phyloP scores from a whole-genome alignment of 495 filamentous ascomycete species.

The Talaromyces adpressus region DNA sequence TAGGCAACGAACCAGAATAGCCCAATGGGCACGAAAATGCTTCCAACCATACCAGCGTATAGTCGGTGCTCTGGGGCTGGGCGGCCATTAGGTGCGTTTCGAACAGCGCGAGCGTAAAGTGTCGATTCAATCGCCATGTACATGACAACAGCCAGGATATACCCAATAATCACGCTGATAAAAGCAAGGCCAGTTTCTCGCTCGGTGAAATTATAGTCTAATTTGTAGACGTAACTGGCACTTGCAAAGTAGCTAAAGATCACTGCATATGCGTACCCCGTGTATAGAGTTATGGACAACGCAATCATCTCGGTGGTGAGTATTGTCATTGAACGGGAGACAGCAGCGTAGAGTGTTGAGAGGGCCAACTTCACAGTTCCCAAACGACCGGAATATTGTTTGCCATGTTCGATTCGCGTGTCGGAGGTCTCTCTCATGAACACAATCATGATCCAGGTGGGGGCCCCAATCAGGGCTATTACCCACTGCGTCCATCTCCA shows the following conservation, averaged over 20 bases:
- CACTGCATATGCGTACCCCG: slow-evolving; percentile 72
- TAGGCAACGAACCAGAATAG: slow-evolving; percentile 12
- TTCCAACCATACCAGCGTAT: slow-evolving; percentile 52
- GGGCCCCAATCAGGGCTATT: slow-evolving; percentile 1
- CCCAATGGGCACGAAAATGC: slow-evolving; percentile 43
- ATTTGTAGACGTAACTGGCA: slow-evolving; percentile 55
- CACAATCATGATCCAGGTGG: not conserved
- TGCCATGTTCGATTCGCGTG: not conserved
- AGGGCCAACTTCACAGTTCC: slow-evolving; percentile 1
- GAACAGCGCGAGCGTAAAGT: not conserved
- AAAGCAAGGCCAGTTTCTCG: slow-evolving; percentile 55
- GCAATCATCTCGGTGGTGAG: slow-evolving; percentile 56
- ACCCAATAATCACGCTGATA: slow-evolving; percentile 57
- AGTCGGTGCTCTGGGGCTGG: slow-evolving; percentile 50
- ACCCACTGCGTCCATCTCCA: slow-evolving; percentile 3
- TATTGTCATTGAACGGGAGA: not conserved
- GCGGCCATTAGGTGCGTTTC: not conserved
- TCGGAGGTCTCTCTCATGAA: slow-evolving; percentile 6
- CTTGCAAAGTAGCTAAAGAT: slow-evolving; percentile 75
- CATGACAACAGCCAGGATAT: slow-evolving; percentile 53
- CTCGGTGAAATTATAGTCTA: slow-evolving; percentile 51
- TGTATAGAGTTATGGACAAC: slow-evolving; percentile 61
- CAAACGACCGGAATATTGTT: not conserved
- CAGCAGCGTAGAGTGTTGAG: slow-evolving; percentile 3
- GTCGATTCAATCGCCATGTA: not conserved